phyloP scores from a whole-genome alignment of 2,329 filamentous ascomycete genomes.

The Thermomyces lanuginosus region DNA sequence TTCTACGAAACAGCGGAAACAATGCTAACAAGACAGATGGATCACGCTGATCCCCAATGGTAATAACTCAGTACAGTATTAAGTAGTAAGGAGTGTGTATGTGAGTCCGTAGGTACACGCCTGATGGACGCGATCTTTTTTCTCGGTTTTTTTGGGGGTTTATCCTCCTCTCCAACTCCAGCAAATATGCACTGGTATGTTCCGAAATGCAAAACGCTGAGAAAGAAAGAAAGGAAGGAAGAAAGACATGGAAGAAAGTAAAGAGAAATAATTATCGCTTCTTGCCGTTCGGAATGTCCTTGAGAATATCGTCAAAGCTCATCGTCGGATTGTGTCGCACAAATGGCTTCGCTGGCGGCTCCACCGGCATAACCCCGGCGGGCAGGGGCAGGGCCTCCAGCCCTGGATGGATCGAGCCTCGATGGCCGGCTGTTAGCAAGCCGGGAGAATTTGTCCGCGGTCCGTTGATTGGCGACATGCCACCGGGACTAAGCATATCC shows the following conservation, averaged over 20 bases:
- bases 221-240: neutral
- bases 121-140: no score
- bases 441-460: constrained; percentile 19
- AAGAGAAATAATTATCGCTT: constrained; percentile 9
- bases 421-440: constrained; percentile 19
- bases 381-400: constrained; percentile 30
- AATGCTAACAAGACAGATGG: no score
- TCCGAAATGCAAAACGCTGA: constrained; percentile 1
- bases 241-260: neutral
- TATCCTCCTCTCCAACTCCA: no score
- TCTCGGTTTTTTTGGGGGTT: constrained; percentile 1
- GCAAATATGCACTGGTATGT: constrained; percentile 1
- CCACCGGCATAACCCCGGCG: constrained; percentile 25
- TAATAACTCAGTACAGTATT: no score
- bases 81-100: no score
- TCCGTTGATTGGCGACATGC: constrained; percentile 19
- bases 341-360: constrained; percentile 23
- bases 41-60: no score
- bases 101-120: no score
- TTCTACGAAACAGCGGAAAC: no score
- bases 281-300: constrained; percentile 22
- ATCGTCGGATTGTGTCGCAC: constrained; percentile 31
- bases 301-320: constrained; percentile 34
- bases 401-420: constrained; percentile 28
- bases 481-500: constrained; percentile 17